Conservation (phyloP, 371 early-diverging fungal species). For the Mucor saturninus region DNA sequence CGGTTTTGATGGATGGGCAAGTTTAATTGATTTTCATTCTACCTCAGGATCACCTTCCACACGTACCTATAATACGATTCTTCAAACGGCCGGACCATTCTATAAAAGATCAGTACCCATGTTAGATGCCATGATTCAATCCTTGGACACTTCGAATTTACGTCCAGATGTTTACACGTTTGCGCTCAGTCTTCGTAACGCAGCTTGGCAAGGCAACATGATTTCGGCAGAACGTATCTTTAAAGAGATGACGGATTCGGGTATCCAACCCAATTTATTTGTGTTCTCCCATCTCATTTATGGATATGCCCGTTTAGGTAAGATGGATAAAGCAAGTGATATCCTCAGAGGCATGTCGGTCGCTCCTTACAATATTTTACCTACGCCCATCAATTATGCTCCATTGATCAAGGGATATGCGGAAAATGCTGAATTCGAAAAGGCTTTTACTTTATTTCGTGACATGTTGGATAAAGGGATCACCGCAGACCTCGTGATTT, state of each 20-base stretch:
- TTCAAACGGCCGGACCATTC: constrained; percentile 35
- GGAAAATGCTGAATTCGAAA: constrained; percentile 38
- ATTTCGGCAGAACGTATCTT: constrained; percentile 33
- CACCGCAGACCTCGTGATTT: constrained; percentile 35
- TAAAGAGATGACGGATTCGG: constrained; percentile 33
- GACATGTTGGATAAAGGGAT: constrained; percentile 43
- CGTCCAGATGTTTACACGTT: constrained; percentile 39
- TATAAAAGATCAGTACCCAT: constrained; percentile 5
- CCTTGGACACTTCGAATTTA: constrained; percentile 19
- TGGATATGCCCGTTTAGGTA: constrained; percentile 36
- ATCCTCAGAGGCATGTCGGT: constrained; percentile 26
- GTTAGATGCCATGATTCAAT: constrained; percentile 15
- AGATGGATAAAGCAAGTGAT: constrained; percentile 36
- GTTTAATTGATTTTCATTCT: constrained; percentile 12
- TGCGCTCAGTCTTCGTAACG: constrained; percentile 43
- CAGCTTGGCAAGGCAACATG: constrained; percentile 39
- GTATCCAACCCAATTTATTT: constrained; percentile 41
- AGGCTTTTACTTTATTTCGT: constrained; percentile 36
- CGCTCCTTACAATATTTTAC: constrained; percentile 28
- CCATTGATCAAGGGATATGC: constrained; percentile 46
- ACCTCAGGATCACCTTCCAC: neutral
- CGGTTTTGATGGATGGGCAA: constrained; percentile 17
- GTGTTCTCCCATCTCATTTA: constrained; percentile 46
- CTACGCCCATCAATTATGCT: constrained; percentile 35
- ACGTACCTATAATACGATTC: constrained; percentile 42